phyloP scores from a whole-genome alignment of 768 basidiomycete species.

The Rhizopogon vinicolor region DNA sequence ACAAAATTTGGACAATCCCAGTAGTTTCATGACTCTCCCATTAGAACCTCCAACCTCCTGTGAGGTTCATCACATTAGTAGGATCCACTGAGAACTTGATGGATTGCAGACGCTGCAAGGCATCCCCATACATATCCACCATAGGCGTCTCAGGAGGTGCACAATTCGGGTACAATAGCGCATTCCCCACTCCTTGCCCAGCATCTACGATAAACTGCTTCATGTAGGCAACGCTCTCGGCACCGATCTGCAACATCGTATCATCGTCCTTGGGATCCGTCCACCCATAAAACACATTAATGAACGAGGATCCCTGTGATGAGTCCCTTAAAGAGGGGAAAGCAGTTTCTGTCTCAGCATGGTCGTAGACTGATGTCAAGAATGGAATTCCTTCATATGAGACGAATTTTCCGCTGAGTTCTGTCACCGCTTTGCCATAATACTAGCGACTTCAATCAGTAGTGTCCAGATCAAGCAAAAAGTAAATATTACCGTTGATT shows the following conservation, averaged over 20 bases:
- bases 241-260: constrained; percentile 35
- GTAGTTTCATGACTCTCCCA: too few relatives aligned
- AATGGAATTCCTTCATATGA: constrained; percentile 42
- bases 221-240: constrained; percentile 36
- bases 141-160: constrained; percentile 50
- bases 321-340: constrained; percentile 40
- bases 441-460: neutral
- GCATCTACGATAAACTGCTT: constrained; percentile 28
- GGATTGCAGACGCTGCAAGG: constrained; percentile 34
- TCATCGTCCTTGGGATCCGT: constrained; percentile 27
- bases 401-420: constrained; percentile 8
- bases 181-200: constrained; percentile 34
- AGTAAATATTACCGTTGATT: neutral
- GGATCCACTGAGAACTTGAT: constrained; percentile 52
- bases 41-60: constrained; percentile 60
- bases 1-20: too few relatives aligned
- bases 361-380: constrained; percentile 36
- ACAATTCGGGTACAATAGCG: constrained; percentile 56
- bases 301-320: constrained; percentile 31
- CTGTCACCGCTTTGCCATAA: neutral
- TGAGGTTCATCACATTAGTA: constrained; percentile 54
- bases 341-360: constrained; percentile 35
- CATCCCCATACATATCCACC: constrained; percentile 45
- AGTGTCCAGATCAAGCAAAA: neutral
- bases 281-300: constrained; percentile 49